These are phyloP conservation scores for Esteya vermicola DNA, from an alignment of 2,329 filamentous ascomycete genomes.

Conservation along the genomic window DNA sequence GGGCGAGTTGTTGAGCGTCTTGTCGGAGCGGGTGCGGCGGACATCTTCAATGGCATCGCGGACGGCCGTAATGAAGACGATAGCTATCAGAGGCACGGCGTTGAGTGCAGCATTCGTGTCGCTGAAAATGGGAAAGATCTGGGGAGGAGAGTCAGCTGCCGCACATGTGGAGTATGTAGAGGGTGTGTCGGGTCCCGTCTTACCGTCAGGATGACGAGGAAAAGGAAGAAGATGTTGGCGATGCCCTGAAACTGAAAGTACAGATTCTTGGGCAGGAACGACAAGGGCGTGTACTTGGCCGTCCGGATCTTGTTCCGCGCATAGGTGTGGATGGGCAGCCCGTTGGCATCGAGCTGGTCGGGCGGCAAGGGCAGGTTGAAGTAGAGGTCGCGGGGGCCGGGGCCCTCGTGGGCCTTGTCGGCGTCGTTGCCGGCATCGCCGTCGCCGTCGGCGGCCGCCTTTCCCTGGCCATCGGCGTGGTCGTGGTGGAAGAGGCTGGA, in stretches of 20 bases:
- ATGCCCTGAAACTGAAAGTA: conserved; percentile 98
- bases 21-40: conserved; percentile 79
- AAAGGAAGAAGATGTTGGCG: conserved; percentile 96
- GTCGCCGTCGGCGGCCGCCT: conserved; percentile 17
- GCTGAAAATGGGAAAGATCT: conserved; percentile 96
- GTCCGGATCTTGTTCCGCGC: conserved; percentile 94
- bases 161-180: too few species aligned
- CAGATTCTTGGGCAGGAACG: conserved; percentile 90
- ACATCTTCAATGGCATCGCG: conserved; percentile 97
- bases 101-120: conserved; percentile 80
- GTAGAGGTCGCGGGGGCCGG: conserved; percentile 49
- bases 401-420: conserved; percentile 22
- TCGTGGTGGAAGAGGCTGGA: conserved; percentile 18
- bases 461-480: conserved; percentile 19
- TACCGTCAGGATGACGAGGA: conserved; percentile 88
- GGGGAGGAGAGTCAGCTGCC: neutral
- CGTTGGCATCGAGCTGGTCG: conserved; percentile 66
- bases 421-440: conserved; percentile 20
- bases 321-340: conserved; percentile 54
- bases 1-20: conserved; percentile 87
- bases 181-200: too few species aligned
- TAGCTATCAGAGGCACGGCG: conserved; percentile 83
- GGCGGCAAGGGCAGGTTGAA: conserved; percentile 75
- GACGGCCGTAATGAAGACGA: conserved; percentile 73
- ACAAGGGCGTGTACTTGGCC: conserved; percentile 90